Percentiles rank a stretch among this genome's conserved stretches.
Evolutionary conservation across 2,329 filamentous ascomycete genomes (phyloP).

Genomic region (Penicillium sp.): DNA sequence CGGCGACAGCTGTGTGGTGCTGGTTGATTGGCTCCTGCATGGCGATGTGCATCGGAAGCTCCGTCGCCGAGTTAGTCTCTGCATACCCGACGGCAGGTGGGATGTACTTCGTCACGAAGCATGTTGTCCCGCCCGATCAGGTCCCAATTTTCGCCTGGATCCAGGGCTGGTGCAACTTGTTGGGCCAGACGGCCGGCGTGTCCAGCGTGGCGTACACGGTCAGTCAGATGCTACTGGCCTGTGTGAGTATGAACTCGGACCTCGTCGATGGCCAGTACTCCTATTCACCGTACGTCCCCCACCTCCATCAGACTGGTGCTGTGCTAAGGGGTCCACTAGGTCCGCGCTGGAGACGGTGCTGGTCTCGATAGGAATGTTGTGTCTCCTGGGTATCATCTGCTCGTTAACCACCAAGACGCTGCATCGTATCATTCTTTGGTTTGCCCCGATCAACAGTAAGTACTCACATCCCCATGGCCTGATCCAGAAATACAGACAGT

Average conservation of each 20-base stretch:
- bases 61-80: conserved; percentile 64
- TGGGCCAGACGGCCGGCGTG: conserved; percentile 62
- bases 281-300: conserved; percentile 54
- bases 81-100: conserved; percentile 66
- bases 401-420: conserved; percentile 60
- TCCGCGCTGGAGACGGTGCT: conserved; percentile 58
- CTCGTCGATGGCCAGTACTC: conserved; percentile 51
- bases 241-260: conserved; percentile 59
- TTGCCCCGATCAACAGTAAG: conserved; percentile 63
- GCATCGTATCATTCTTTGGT: conserved; percentile 61
- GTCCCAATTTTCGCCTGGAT: conserved; percentile 64
- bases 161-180: conserved; percentile 65
- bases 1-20: conserved; percentile 63
- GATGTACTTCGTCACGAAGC: conserved; percentile 67
- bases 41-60: conserved; percentile 63
- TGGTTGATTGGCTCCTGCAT: conserved; percentile 64
- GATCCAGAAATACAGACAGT: background rate
- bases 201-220: conserved; percentile 63
- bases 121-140: conserved; percentile 60
- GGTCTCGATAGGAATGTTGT: conserved; percentile 55
- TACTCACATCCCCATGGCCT: background rate
- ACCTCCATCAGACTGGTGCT: background rate
- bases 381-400: conserved; percentile 58
- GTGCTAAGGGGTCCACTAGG: conserved; percentile 37
- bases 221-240: conserved; percentile 62